Conservation (phyloP, 2,329 filamentous ascomycete species). For the Curvularia verruculosa region DNA sequence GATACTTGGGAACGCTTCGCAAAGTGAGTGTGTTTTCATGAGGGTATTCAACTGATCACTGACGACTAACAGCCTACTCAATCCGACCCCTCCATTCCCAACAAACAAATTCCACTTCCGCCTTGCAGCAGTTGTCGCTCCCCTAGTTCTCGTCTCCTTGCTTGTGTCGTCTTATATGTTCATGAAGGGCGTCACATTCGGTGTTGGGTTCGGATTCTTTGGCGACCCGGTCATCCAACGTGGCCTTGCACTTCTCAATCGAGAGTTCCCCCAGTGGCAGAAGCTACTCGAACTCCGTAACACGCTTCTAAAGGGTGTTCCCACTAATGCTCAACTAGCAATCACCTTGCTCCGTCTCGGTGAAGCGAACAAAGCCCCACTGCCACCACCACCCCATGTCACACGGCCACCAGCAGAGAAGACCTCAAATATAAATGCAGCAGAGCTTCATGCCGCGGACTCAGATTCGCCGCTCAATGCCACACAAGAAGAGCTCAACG, state of each 20-base stretch:
- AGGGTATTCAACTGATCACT: conserved; percentile 1
- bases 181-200: conserved; percentile 69
- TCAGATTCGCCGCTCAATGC: conserved; percentile 65
- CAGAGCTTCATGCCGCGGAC: conserved; percentile 59
- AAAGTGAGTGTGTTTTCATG: conserved; percentile 53
- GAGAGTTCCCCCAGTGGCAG: conserved; percentile 72
- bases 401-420: conserved; percentile 55
- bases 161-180: conserved; percentile 59
- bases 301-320: conserved; percentile 78
- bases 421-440: conserved; percentile 57
- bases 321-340: conserved; percentile 84
- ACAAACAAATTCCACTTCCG: conserved; percentile 53
- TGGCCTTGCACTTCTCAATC: conserved; percentile 65
- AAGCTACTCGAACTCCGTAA: conserved; percentile 76
- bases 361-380: conserved; percentile 78
- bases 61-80: conserved; percentile 47
- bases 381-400: conserved; percentile 65
- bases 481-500: conserved; percentile 68
- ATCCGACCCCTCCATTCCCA: conserved; percentile 57
- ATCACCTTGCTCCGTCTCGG: conserved; percentile 81
- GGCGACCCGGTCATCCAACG: conserved; percentile 74
- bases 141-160: conserved; percentile 51
- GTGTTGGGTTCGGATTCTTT: conserved; percentile 77
- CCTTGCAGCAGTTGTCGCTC: conserved; percentile 54
- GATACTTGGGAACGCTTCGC: conserved; percentile 69